phyloP scores from a whole-genome alignment of 768 basidiomycete genomes.

The Chiua virens region DNA sequence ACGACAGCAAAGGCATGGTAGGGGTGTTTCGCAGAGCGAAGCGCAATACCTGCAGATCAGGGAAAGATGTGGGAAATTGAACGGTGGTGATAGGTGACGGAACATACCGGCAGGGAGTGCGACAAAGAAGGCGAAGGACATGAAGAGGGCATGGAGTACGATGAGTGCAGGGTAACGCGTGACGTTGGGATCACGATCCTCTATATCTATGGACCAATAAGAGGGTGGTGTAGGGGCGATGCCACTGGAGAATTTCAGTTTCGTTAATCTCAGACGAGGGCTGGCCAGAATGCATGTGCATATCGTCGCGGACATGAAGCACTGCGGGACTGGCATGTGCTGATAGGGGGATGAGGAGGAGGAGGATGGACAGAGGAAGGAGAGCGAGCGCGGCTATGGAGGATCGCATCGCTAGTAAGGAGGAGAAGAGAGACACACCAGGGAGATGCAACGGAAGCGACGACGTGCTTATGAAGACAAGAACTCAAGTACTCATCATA shows the following conservation, averaged over 20 bases:
- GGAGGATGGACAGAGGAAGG: not conserved
- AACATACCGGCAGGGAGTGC: conserved; percentile 75
- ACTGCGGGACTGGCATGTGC: conserved; percentile 12
- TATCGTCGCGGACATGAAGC: conserved; percentile 22
- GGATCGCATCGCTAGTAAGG: conserved; percentile 9
- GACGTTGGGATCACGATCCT: conserved; percentile 44
- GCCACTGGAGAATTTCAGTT: conserved; percentile 62
- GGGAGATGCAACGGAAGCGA: not conserved
- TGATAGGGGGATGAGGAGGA: conserved; percentile 18
- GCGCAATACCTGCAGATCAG: conserved; percentile 59
- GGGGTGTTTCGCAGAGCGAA: conserved; percentile 75
- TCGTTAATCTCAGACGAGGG: conserved; percentile 73
- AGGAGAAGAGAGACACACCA: not conserved
- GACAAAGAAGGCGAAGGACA: conserved; percentile 80
- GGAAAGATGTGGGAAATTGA: not conserved
- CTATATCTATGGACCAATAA: conserved; percentile 80
- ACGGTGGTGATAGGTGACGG: not conserved
- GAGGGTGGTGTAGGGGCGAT: conserved; percentile 74
- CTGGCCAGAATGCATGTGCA: conserved; percentile 46
- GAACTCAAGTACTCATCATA: too few species aligned
- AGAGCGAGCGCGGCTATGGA: not conserved
- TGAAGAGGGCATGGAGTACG: conserved; percentile 67
- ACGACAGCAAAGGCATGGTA: conserved; percentile 58
- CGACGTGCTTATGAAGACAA: conserved; percentile 9
- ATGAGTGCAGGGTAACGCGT: conserved; percentile 68